Evolutionary conservation across 331 rosid species (phyloP).

Genomic region (Quercus lobata): DNA sequence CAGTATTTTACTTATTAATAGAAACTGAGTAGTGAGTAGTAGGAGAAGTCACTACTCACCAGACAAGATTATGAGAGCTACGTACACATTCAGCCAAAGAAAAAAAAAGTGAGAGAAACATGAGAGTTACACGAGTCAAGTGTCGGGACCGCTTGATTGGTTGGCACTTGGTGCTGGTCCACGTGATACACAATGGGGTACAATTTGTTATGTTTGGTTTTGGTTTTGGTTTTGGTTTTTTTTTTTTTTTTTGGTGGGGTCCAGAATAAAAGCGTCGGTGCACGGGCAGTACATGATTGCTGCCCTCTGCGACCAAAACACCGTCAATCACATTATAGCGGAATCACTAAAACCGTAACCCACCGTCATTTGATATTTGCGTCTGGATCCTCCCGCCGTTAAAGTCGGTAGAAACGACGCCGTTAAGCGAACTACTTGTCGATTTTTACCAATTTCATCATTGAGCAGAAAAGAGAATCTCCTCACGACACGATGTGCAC

Average conservation of each 20-base stretch:
- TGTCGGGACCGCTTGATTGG: neutral
- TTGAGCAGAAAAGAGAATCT: neutral
- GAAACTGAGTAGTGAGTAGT: too few relatives aligned
- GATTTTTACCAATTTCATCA: neutral
- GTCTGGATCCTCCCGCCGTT: slow-evolving; percentile 28
- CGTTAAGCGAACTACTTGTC: neutral
- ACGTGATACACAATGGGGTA: slow-evolving; percentile 14
- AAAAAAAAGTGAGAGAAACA: too few relatives aligned
- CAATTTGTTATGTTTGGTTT: neutral
- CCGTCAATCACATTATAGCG: neutral
- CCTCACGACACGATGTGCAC: neutral
- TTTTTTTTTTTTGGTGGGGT: neutral
- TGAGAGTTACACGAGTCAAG: neutral
- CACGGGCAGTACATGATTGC: slow-evolving; percentile 27
- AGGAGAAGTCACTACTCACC: too few relatives aligned
- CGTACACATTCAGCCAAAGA: too few relatives aligned
- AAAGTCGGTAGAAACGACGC: slow-evolving; percentile 33
- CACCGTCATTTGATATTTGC: neutral
- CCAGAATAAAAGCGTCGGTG: slow-evolving; percentile 39
- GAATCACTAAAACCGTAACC: neutral
- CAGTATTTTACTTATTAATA: too few relatives aligned
- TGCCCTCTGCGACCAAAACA: neutral
- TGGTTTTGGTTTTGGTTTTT: too few relatives aligned
- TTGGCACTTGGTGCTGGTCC: slow-evolving; percentile 9
- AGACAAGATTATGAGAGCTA: neutral